Evolutionary conservation across 371 early-diverging fungal species (phyloP), one percentile per base, ranked within the genome.

Genomic region (Mucor circinelloides): DNA sequence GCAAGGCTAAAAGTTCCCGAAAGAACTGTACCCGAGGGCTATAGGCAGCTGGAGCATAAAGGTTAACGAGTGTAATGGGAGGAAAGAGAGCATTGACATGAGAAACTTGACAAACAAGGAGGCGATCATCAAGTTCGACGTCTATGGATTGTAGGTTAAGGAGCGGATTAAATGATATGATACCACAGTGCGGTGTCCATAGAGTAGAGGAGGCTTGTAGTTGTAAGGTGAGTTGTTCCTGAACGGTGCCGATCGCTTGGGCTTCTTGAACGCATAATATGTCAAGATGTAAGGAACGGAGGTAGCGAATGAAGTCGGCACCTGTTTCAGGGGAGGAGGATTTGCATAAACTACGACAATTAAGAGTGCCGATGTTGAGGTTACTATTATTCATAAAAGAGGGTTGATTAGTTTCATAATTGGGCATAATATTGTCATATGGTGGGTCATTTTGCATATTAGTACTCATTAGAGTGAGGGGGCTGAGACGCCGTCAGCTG

Each of bases 211-310:
- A 0, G 8, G 54, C 2, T 9, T 36, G 54, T 17, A 66, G 38
- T 38, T 55, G 25, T 0, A 42, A 34, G 13, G 52, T 28, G 8
- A 67, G 31, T 4, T 9, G 27, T 1, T n/a, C 12, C 34, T 63
- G 54, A 17, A 32, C 36, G 15, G 5, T 13, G 12, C 30, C 44
- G 6, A 5, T 1, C 17, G 48, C 58, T 48, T 59, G 54, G 1
- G 58, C 34, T 34, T 65, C 65, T 34, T 65, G 65, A 17, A 65
- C 23, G 50, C 42, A 56, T 31, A 65, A 9, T 13, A 65, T 48
- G 34, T 58, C 65, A 13, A 25, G 3, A 6, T 46, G 2, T n/a
- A 27, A 12, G 15, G 23, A 21, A 12, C 65, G 58, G 8, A 64
- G n/a, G 15, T 57, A 48, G 17, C 58, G 30, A 2, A 31, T 34